These are phyloP conservation scores for Colletotrichum abscissum DNA, from an alignment of 2,329 filamentous ascomycete species.

Conservation along the genomic window DNA sequence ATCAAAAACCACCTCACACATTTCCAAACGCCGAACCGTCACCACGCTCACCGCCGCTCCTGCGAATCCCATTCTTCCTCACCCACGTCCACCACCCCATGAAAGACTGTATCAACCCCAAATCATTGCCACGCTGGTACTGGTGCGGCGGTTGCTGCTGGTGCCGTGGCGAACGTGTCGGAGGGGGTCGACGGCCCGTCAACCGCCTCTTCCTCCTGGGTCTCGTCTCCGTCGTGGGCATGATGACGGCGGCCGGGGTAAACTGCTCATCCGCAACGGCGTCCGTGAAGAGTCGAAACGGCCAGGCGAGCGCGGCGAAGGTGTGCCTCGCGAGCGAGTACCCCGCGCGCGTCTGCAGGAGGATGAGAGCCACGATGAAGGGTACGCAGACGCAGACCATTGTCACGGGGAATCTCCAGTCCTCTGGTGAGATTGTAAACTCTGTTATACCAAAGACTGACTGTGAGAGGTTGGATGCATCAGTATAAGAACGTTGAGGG, in stretches of 20 bases:
- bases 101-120: neutral
- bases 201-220: slow-evolving; percentile 34
- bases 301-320: slow-evolving; percentile 10
- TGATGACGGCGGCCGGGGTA: neutral
- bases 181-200: slow-evolving; percentile 17
- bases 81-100: slow-evolving; percentile 6
- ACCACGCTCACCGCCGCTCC: neutral
- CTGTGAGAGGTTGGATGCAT: slow-evolving; percentile 36
- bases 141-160: neutral
- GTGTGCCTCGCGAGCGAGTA: slow-evolving; percentile 29
- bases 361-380: slow-evolving; percentile 59
- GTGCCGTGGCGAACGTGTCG: neutral
- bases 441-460: slow-evolving; percentile 67
- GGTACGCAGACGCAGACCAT: slow-evolving; percentile 73
- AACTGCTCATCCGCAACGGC: neutral
- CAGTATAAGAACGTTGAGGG: neutral
- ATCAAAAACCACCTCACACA: neutral
- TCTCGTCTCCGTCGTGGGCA: slow-evolving; percentile 13
- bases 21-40: neutral
- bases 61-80: neutral
- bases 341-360: slow-evolving; percentile 55
- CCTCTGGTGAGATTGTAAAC: slow-evolving; percentile 52
- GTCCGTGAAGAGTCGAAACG: neutral
- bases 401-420: slow-evolving; percentile 62
- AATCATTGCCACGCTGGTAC: neutral